These are phyloP conservation scores for Cyclotella baltica DNA, from an alignment of 108 stramenopile species.

Conservation along the genomic window DNA sequence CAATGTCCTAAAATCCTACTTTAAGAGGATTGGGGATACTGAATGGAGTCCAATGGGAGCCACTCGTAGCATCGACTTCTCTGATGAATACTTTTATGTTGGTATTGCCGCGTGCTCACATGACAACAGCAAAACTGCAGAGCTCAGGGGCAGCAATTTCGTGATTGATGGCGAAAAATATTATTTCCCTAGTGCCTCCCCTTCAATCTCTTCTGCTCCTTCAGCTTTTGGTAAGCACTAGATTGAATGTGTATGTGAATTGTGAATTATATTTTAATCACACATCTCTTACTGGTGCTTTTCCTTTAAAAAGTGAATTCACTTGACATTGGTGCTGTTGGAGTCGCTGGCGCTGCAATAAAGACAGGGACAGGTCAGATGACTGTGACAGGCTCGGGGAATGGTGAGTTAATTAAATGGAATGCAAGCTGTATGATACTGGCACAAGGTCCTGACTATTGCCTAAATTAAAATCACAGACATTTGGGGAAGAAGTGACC, in stretches of 20 bases:
- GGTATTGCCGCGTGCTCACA: slow-evolving; percentile 42
- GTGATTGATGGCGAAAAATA: not conserved
- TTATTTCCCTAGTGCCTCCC: not conserved
- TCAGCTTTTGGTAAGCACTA: not conserved
- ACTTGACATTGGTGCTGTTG: not conserved
- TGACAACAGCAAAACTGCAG: not conserved
- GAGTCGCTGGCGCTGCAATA: not conserved
- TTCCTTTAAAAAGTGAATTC: not conserved
- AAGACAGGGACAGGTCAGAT: not conserved
- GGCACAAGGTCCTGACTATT: not conserved
- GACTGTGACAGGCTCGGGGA: not conserved
- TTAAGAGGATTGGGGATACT: not conserved
- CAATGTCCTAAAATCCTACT: not conserved
- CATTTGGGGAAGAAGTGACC: not conserved
- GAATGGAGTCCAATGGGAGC: slow-evolving; percentile 21
- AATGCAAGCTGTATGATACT: not conserved
- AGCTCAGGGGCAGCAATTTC: slow-evolving; percentile 31
- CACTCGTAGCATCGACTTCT: slow-evolving; percentile 25
- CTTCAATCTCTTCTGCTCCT: not conserved
- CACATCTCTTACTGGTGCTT: not conserved
- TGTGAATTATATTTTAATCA: not conserved
- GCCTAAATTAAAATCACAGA: not conserved
- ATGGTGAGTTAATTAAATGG: not conserved
- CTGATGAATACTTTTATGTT: slow-evolving; percentile 25
- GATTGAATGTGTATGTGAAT: too few relatives aligned